Conservation (phyloP, 768 basidiomycete genomes). For the Pleurotus pulmonarius region DNA sequence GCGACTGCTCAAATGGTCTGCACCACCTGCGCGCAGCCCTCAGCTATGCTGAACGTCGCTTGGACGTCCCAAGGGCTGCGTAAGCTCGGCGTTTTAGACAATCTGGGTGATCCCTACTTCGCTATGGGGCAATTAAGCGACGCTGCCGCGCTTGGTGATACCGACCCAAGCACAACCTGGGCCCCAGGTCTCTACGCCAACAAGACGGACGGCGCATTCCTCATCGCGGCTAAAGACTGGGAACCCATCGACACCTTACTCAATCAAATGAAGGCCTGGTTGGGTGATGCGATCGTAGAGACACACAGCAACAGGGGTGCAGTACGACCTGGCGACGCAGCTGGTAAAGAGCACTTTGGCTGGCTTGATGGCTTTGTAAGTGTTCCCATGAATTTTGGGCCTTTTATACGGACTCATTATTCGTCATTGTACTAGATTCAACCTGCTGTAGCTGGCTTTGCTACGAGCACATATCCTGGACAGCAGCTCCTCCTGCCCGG, state of each 20-base stretch:
- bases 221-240: conserved; percentile 3
- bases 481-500: neutral
- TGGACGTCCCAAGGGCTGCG: neutral
- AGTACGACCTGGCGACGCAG: neutral
- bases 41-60: conserved; percentile 1
- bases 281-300: neutral
- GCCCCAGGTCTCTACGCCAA: neutral
- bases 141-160: neutral
- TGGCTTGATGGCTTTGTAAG: conserved; percentile 4
- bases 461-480: neutral
- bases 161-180: neutral
- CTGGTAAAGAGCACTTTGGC: conserved; percentile 3
- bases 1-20: conserved; percentile 2
- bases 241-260: neutral
- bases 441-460: conserved; percentile 3
- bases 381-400: too few species aligned
- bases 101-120: neutral
- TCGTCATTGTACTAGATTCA: neutral
- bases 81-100: neutral
- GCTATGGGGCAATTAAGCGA: neutral
- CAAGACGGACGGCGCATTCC: conserved; percentile 2
- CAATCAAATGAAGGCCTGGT: neutral
- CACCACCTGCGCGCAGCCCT: neutral
- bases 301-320: neutral
- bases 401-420: neutral